These are phyloP conservation scores for Ogataea philodendri DNA, from an alignment of 805 yeast species.

Conservation along the genomic window DNA sequence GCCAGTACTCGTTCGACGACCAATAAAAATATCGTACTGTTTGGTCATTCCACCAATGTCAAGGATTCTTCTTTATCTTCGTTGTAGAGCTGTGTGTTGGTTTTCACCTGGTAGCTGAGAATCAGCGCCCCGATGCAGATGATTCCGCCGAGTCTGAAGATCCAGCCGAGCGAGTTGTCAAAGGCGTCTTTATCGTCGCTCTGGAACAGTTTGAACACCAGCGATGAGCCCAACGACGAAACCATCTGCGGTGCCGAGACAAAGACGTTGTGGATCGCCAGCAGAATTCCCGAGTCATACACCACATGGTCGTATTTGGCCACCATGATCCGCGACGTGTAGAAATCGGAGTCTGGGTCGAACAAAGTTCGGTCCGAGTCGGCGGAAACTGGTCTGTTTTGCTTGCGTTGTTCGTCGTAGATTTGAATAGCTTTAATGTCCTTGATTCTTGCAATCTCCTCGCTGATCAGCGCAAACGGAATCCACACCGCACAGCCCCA, in stretches of 20 bases:
- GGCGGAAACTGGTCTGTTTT: constrained; percentile 9
- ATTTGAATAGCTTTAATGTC: constrained; percentile 40
- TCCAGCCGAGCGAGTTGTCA: constrained; percentile 53
- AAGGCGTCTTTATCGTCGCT: constrained; percentile 26
- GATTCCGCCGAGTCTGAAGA: constrained; percentile 54
- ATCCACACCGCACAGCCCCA: constrained; percentile 72
- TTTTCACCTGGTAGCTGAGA: constrained; percentile 42
- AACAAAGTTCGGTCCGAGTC: constrained; percentile 12
- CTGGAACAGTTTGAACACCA: constrained; percentile 42
- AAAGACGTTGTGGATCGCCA: constrained; percentile 58
- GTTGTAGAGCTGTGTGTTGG: constrained; percentile 36
- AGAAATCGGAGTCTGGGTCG: constrained; percentile 14
- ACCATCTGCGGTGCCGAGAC: constrained; percentile 58
- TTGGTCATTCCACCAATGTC: constrained; percentile 1
- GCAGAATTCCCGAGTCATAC: constrained; percentile 53
- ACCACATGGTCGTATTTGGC: constrained; percentile 40
- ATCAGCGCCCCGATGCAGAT: constrained; percentile 46
- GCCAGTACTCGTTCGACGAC: constrained; percentile 6
- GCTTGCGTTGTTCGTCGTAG: constrained; percentile 18
- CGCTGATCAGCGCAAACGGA: constrained; percentile 60
- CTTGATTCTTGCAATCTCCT: constrained; percentile 52
- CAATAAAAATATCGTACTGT: constrained; percentile 1
- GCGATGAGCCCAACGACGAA: constrained; percentile 47
- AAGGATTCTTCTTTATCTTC: constrained; percentile 32
- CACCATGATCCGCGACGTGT: constrained; percentile 23